Conservation (phyloP, 768 basidiomycete species). For the Obba rivulosa region DNA sequence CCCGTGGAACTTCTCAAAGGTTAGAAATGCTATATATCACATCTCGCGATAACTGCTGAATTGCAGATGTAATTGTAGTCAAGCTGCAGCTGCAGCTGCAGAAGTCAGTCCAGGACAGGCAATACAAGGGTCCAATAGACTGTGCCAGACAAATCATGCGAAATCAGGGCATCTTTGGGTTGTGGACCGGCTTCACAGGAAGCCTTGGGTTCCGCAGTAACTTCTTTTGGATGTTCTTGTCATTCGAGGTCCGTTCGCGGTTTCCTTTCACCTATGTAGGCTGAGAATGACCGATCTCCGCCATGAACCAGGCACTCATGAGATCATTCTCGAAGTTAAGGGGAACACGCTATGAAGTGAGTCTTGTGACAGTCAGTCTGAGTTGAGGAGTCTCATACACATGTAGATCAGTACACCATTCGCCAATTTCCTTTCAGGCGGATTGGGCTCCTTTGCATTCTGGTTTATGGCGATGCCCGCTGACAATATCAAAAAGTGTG, state of each 20-base stretch:
- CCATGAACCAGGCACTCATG: slow-evolving; percentile 45
- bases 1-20: slow-evolving; percentile 75
- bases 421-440: slow-evolving; percentile 64
- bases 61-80: slow-evolving; percentile 24
- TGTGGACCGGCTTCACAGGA: slow-evolving; percentile 74
- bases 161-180: slow-evolving; percentile 55
- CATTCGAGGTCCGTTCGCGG: slow-evolving; percentile 59
- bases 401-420: slow-evolving; percentile 52
- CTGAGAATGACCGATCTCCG: background rate
- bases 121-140: slow-evolving; percentile 62
- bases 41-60: slow-evolving; percentile 4
- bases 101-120: slow-evolving; percentile 42
- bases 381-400: background rate
- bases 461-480: slow-evolving; percentile 69
- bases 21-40: slow-evolving; percentile 7
- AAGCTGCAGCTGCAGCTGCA: slow-evolving; percentile 66
- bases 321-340: slow-evolving; percentile 48
- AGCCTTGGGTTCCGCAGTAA: slow-evolving; percentile 68
- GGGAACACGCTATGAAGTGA: slow-evolving; percentile 59
- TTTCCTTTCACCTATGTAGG: background rate
- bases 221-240: slow-evolving; percentile 78
- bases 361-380: no score
- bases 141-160: slow-evolving; percentile 59
- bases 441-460: slow-evolving; percentile 55
- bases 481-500: slow-evolving; percentile 82